Conservation (phyloP, 2,329 filamentous ascomycete species). For the Pseudogymnoascus sp. region DNA sequence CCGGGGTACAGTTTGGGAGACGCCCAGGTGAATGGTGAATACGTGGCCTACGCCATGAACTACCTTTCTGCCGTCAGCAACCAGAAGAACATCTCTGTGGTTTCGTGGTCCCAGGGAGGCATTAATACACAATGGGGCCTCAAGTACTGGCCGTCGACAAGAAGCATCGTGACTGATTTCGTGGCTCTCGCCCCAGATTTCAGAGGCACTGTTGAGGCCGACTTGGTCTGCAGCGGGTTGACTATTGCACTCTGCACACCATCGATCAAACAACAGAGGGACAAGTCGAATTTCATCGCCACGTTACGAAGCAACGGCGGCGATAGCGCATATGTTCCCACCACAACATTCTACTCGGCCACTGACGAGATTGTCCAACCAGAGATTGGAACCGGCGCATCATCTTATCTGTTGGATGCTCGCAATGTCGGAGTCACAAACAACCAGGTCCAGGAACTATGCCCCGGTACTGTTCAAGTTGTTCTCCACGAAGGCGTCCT, state of each 20-base stretch:
- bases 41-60: conserved; percentile 51
- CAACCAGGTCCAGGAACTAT: conserved; percentile 40
- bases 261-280: conserved; percentile 40
- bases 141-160: conserved; percentile 50
- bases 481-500: conserved; percentile 40
- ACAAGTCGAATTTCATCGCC: conserved; percentile 36
- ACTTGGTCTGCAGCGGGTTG: conserved; percentile 20
- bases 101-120: conserved; percentile 51
- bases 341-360: conserved; percentile 44
- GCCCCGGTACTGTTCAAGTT: conserved; percentile 26
- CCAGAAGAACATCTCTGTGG: conserved; percentile 34
- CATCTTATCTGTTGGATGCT: conserved; percentile 31
- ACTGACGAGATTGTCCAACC: conserved; percentile 47
- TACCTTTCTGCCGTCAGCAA: conserved; percentile 40
- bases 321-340: conserved; percentile 47
- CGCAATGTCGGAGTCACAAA: conserved; percentile 40
- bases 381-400: conserved; percentile 39
- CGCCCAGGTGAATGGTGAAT: conserved; percentile 45
- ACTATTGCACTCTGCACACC: conserved; percentile 29
- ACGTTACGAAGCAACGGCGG: conserved; percentile 38
- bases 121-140: conserved; percentile 50
- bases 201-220: conserved; percentile 37
- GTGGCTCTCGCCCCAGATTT: conserved; percentile 48
- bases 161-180: conserved; percentile 39
- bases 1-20: conserved; percentile 41